Evolutionary conservation across 768 basidiomycete genomes (phyloP).

Genomic region (Suillus discolor): DNA sequence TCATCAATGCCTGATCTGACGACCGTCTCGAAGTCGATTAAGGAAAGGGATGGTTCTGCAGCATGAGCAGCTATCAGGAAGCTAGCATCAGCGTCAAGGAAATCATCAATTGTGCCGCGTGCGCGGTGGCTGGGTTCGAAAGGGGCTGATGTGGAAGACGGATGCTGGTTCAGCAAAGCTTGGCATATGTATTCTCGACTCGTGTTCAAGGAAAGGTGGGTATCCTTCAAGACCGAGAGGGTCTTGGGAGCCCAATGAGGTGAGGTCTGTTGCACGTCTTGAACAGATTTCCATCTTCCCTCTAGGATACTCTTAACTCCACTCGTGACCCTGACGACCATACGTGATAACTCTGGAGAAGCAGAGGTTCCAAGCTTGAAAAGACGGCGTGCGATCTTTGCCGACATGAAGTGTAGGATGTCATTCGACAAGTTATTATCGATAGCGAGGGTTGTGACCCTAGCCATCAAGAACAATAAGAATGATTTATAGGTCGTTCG

Average conservation of each 20-base stretch:
- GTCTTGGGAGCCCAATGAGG: slow-evolving; percentile 33
- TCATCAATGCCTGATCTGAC: slow-evolving; percentile 33
- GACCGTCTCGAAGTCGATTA: slow-evolving; percentile 42
- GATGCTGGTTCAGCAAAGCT: slow-evolving; percentile 12
- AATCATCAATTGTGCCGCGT: slow-evolving; percentile 21
- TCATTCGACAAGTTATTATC: slow-evolving; percentile 29
- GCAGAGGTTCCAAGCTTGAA: slow-evolving; percentile 35
- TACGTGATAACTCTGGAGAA: slow-evolving; percentile 19
- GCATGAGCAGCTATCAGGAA: slow-evolving; percentile 17
- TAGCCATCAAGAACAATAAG: slow-evolving; percentile 31
- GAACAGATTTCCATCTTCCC: slow-evolving; percentile 39
- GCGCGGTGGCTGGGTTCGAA: slow-evolving; percentile 13
- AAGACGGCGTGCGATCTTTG: slow-evolving; percentile 41
- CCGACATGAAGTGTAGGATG: slow-evolving; percentile 37
- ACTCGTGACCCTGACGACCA: slow-evolving; percentile 14
- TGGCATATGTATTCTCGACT: slow-evolving; percentile 32
- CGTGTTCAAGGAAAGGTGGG: slow-evolving; percentile 32
- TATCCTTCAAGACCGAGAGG: slow-evolving; percentile 34
- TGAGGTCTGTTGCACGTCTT: slow-evolving; percentile 26
- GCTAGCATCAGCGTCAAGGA: slow-evolving; percentile 16
- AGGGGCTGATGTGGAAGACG: background rate
- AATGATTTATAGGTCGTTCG: slow-evolving; percentile 33
- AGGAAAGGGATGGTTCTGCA: slow-evolving; percentile 18
- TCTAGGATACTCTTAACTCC: slow-evolving; percentile 26
- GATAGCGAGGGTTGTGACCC: slow-evolving; percentile 16